Base-by-base conservation (phyloP, 2,329 filamentous ascomycete species). In the Arthrobotrys musiformis region DNA sequence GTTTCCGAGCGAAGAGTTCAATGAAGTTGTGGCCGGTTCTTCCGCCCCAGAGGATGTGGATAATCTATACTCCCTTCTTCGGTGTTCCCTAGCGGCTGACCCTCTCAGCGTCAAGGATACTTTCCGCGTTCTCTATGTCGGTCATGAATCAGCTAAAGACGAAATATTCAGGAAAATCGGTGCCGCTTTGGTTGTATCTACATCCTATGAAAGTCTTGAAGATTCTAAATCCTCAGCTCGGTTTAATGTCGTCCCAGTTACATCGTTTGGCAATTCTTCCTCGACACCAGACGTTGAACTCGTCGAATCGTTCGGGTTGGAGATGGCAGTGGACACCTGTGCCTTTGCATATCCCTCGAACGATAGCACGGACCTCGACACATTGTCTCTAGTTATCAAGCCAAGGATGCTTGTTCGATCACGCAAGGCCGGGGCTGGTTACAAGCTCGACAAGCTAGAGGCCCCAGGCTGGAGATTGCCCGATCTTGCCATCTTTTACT, bases 271-370 rank as follows among this genome's bases (percentile, higher is more conserved):
- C 9, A 85, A 84, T 11, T 81, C 83, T 50, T 82, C 83, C 48
- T 83, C 72, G 24, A 79, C 84, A 13, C 86, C 86, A 0, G 86
- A 87, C 70, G 85, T 87, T 19, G 86, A 87, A 80, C 84, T 87
- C 58, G 86, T 87, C 83, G 85, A 86, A 64, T 86, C 85, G 6
- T 86, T 86, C 33, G 84, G 84, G 11, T 85, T 85, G 73, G 86
- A 87, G 74, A 87, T 87, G 82, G 85, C 85, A 78, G 85, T 87
- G 4, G 86, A 87, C 67, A 84, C 85, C 28, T 87, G 86, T 79
- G 83, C 82, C 11, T 82, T 81, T 6, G 86, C 85, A n/a, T 64
- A 70, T 19, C 42, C 44, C 26, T 42, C 60, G n/a, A 66, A 52
- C 24, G 63, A 63, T 26, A 17, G 22, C 3, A 26, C 17, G 4